These are phyloP conservation scores for Sparassis latifolia DNA, from an alignment of 1,284 basidiomycete genomes.

Conservation along the genomic window DNA sequence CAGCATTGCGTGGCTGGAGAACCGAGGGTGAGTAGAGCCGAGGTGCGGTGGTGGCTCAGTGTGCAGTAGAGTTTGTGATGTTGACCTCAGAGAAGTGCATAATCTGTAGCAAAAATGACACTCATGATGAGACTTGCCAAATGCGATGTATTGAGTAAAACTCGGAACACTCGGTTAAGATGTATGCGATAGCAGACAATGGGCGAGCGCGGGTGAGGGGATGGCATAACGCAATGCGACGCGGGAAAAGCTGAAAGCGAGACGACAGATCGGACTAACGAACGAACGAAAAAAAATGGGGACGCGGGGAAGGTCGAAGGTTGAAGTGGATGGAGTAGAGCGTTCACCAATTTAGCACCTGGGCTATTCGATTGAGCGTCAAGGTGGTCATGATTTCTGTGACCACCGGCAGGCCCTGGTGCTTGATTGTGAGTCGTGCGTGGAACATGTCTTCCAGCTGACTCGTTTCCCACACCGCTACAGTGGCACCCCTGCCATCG, in stretches of 20 bases:
- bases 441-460: conserved; percentile 48
- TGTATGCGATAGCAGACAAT: no score
- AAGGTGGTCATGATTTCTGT: conserved; percentile 72
- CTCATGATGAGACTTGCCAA: conserved; percentile 12
- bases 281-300: no score
- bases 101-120: conserved; percentile 7
- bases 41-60: conserved; percentile 1
- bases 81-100: conserved; percentile 2
- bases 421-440: conserved; percentile 52
- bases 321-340: not conserved
- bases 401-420: conserved; percentile 47
- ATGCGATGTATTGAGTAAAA: conserved; percentile 11
- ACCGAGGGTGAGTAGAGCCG: no score
- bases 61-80: conserved; percentile 19
- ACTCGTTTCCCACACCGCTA: conserved; percentile 60
- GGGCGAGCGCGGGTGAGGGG: no score
- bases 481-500: conserved; percentile 42
- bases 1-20: not conserved
- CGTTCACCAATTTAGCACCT: conserved; percentile 43
- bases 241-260: no score
- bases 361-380: conserved; percentile 59
- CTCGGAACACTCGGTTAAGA: no score
- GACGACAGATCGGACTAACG: conserved; percentile 9
- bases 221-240: no score
- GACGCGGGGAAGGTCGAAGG: not conserved